A percentile compares a stretch with the other conserved stretches of the same genome.
phyloP scores from a whole-genome alignment of 148 eudicot species.

The Rhododendron henanense region DNA sequence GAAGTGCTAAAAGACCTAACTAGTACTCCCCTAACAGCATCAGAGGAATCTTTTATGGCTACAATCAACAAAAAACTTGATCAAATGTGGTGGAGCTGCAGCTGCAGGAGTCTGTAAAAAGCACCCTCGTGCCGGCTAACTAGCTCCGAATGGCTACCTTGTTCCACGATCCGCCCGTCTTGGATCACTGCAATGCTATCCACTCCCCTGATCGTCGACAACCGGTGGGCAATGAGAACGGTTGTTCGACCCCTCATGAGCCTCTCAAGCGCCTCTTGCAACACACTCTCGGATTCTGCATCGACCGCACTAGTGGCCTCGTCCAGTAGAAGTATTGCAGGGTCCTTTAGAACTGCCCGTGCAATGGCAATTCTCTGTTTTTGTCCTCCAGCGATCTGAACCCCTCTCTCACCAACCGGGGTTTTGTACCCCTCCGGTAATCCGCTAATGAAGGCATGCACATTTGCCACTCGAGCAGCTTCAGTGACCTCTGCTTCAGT shows the following conservation, averaged over 20 bases:
- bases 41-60: no score
- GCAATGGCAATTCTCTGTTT: constrained; percentile 93
- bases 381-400: constrained; percentile 93
- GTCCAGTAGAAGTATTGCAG: constrained; percentile 75
- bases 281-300: constrained; percentile 85
- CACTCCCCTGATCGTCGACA: constrained; percentile 85
- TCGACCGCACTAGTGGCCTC: constrained; percentile 97
- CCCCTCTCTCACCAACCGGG: constrained; percentile 84
- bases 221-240: constrained; percentile 76
- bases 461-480: constrained; percentile 85
- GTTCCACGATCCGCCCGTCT: constrained; percentile 86
- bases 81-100: constrained; percentile 70
- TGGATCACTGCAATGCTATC: constrained; percentile 80
- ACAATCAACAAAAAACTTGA: background rate
- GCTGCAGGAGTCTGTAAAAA: constrained; percentile 78
- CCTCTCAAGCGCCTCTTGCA: constrained; percentile 90
- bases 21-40: no score
- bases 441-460: constrained; percentile 80
- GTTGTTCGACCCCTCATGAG: constrained; percentile 92
- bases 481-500: constrained; percentile 87
- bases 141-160: constrained; percentile 81
- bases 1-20: no score
- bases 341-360: constrained; percentile 83
- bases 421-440: constrained; percentile 92
- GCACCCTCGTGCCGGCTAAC: constrained; percentile 82